Evolutionary conservation across 1,284 basidiomycete genomes (phyloP).

Genomic region (Cystobasidium slooffiae): DNA sequence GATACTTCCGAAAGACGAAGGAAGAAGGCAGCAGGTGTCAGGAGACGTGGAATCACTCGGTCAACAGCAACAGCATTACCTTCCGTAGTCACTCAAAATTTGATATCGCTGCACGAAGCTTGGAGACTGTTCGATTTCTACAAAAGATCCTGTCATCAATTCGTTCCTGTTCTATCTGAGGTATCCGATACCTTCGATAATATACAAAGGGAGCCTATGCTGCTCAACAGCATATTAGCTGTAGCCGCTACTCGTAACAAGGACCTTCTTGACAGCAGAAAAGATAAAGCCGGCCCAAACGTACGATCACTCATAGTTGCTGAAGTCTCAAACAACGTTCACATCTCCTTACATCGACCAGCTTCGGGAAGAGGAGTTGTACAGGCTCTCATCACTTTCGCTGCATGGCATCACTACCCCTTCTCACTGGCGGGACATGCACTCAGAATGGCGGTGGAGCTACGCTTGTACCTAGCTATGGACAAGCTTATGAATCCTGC

Average conservation of each 20-base stretch:
- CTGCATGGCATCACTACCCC: slow-evolving; percentile 14
- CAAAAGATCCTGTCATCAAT: slow-evolving; percentile 3
- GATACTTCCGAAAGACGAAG: slow-evolving; percentile 8
- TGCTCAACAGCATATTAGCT: slow-evolving; percentile 6
- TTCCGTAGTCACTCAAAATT: background rate
- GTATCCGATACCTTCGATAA: slow-evolving; percentile 2
- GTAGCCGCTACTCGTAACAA: slow-evolving; percentile 4
- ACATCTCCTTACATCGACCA: slow-evolving; percentile 5
- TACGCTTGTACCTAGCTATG: slow-evolving; percentile 6
- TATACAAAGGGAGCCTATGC: slow-evolving; percentile 13
- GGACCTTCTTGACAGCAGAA: background rate
- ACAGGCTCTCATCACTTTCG: slow-evolving; percentile 2
- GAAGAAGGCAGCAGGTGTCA: slow-evolving; percentile 4
- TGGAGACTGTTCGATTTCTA: slow-evolving; percentile 9
- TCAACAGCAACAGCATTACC: background rate
- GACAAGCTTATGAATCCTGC: slow-evolving; percentile 5
- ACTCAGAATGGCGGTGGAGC: slow-evolving; percentile 1
- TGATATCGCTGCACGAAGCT: slow-evolving; percentile 9
- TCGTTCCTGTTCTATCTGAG: slow-evolving; percentile 11
- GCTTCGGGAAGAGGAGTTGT: background rate
- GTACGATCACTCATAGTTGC: slow-evolving; percentile 3
- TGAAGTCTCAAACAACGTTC: slow-evolving; percentile 14
- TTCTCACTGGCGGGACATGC: slow-evolving; percentile 9
- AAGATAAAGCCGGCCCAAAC: slow-evolving; percentile 1
- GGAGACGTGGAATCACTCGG: slow-evolving; percentile 3